A percentile compares a stretch with the other conserved stretches of the same genome.
These are phyloP conservation scores for Smittium culicis DNA, from an alignment of 371 early-diverging fungal genomes.

Conservation along the genomic window DNA sequence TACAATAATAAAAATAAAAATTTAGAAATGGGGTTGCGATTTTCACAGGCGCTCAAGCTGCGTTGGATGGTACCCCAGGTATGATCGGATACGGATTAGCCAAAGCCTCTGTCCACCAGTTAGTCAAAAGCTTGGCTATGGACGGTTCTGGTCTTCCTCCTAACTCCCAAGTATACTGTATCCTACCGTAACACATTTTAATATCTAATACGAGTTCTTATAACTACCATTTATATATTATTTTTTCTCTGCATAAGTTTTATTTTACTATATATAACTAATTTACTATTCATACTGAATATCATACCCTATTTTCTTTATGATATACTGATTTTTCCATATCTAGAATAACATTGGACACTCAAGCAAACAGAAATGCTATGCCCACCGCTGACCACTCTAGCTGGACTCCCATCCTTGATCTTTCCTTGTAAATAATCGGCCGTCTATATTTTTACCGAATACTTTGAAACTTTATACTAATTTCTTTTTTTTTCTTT, in stretches of 20 bases:
- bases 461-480: background rate
- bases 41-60: slow-evolving; percentile 73
- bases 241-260: too few species aligned
- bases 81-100: slow-evolving; percentile 93
- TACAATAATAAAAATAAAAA: background rate
- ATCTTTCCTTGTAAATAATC: slow-evolving; percentile 46
- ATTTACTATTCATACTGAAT: too few species aligned
- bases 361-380: slow-evolving; percentile 77
- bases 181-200: slow-evolving; percentile 40
- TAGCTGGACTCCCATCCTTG: slow-evolving; percentile 75
- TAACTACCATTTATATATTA: too few species aligned
- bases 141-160: slow-evolving; percentile 61
- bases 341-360: slow-evolving; percentile 65
- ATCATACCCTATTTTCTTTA: too few species aligned
- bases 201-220: too few species aligned
- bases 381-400: slow-evolving; percentile 78
- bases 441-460: too few species aligned
- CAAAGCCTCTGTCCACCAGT: slow-evolving; percentile 87
- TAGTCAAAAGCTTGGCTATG: slow-evolving; percentile 62
- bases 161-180: slow-evolving; percentile 49
- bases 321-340: too few species aligned
- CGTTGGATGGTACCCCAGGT: slow-evolving; percentile 60
- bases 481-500: background rate
- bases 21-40: slow-evolving; percentile 67
- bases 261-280: too few species aligned